A percentile compares a stretch with the other conserved stretches of the same genome.
Conservation (phyloP, 441 rosid species). For the Daphne laureola region DNA sequence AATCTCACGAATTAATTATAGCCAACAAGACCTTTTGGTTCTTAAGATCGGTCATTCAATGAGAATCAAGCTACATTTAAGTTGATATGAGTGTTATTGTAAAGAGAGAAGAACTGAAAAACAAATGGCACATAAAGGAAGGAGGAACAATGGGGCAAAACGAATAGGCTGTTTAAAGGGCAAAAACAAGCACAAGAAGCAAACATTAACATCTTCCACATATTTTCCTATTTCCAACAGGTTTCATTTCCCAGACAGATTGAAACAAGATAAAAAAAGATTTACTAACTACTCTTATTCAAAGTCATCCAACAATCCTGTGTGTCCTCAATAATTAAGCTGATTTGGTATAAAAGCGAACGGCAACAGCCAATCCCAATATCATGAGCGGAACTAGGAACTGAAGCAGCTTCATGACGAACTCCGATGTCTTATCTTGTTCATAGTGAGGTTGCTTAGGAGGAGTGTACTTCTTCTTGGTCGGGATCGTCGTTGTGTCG, state of each 20-base stretch:
- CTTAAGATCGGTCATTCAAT: too few species aligned
- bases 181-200: conserved; percentile 15
- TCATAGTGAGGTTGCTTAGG: conserved; percentile 58
- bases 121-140: background rate
- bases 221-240: conserved; percentile 7
- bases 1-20: too few species aligned
- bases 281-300: conserved; percentile 16
- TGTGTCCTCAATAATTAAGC: conserved; percentile 24
- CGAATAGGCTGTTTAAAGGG: conserved; percentile 1
- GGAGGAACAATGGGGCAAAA: conserved; percentile 2
- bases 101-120: too few species aligned
- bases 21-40: too few species aligned
- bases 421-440: conserved; percentile 69
- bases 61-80: too few species aligned
- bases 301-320: conserved; percentile 2
- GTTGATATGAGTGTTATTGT: too few species aligned
- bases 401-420: conserved; percentile 67
- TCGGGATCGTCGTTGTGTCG: conserved; percentile 58
- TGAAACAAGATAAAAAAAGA: conserved; percentile 1
- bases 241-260: conserved; percentile 9
- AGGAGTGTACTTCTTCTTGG: conserved; percentile 42
- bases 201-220: conserved; percentile 12
- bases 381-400: conserved; percentile 81
- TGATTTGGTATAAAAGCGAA: conserved; percentile 78
- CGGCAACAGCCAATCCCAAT: conserved; percentile 75